Evolutionary conservation across 164 flowering plant genomes (phyloP).

Genomic region (Euptelea pleiosperma): DNA sequence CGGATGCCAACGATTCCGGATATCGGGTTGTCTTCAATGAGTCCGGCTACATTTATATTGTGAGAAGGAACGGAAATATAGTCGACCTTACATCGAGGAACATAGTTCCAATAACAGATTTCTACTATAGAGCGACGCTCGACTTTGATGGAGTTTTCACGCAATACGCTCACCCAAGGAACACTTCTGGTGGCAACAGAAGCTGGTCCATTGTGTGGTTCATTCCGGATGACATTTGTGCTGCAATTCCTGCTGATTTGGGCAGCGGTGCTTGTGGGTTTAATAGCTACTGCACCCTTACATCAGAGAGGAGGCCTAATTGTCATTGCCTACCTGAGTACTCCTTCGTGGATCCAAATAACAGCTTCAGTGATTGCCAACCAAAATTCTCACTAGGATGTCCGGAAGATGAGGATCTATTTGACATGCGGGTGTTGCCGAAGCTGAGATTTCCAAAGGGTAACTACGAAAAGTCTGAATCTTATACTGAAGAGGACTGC

Average conservation of each 20-base stretch:
- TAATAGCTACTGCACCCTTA: slow-evolving; percentile 39
- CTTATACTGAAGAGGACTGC: slow-evolving; percentile 26
- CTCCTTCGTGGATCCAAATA: slow-evolving; percentile 30
- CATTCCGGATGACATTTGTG: slow-evolving; percentile 32
- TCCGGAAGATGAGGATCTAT: slow-evolving; percentile 4
- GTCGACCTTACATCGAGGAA: background rate
- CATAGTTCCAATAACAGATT: slow-evolving; percentile 4
- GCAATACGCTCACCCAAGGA: slow-evolving; percentile 28
- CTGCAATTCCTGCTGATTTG: background rate
- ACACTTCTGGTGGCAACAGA: slow-evolving; percentile 13
- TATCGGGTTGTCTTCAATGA: slow-evolving; percentile 9
- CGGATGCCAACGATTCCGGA: background rate
- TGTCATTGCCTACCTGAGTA: slow-evolving; percentile 46
- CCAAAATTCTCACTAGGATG: slow-evolving; percentile 25
- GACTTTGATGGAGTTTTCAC: slow-evolving; percentile 46
- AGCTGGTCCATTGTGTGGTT: slow-evolving; percentile 9
- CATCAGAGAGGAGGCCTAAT: slow-evolving; percentile 14
- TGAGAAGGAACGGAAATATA: background rate
- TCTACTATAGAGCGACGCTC: slow-evolving; percentile 37
- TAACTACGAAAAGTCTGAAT: slow-evolving; percentile 22
- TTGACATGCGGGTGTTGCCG: slow-evolving; percentile 6
- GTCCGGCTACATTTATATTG: background rate
- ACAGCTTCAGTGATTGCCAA: slow-evolving; percentile 29
- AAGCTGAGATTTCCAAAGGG: slow-evolving; percentile 28
- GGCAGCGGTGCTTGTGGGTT: slow-evolving; percentile 53